Evolutionary conservation across 345 rosid species (phyloP).

Genomic region (Punica granatum): DNA sequence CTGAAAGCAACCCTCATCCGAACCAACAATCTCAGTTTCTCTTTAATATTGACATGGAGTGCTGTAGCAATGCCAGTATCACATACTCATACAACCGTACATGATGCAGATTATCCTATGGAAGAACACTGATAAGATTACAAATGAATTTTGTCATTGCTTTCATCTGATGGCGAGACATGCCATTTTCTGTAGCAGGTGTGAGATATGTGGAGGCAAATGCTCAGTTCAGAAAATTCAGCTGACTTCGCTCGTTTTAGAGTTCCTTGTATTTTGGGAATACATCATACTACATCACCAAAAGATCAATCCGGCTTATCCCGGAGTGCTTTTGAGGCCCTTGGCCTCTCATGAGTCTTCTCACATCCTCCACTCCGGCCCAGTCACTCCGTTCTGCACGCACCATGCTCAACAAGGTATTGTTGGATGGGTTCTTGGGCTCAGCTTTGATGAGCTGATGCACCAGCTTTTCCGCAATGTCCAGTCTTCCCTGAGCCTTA

Average conservation of each 20-base stretch:
- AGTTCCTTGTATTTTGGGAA: background rate
- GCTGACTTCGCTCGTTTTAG: too few relatives aligned
- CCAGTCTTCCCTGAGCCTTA: constrained; percentile 35
- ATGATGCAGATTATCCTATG: background rate
- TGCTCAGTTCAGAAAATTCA: too few relatives aligned
- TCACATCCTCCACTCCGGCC: constrained; percentile 39
- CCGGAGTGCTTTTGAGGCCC: constrained; percentile 34
- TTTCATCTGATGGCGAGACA: background rate
- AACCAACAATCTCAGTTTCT: background rate
- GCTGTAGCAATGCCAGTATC: too few relatives aligned
- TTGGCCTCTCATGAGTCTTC: constrained; percentile 34
- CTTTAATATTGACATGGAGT: background rate
- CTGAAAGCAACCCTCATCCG: background rate
- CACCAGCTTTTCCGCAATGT: constrained; percentile 28
- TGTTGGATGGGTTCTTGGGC: constrained; percentile 43
- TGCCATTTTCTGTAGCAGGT: too few relatives aligned
- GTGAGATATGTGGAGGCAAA: too few relatives aligned
- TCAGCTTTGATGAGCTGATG: constrained; percentile 30
- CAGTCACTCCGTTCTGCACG: constrained; percentile 34
- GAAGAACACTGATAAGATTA: background rate
- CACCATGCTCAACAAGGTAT: constrained; percentile 37
- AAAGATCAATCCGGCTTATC: constrained; percentile 29
- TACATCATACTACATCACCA: background rate
- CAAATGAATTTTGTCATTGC: background rate
- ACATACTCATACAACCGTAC: background rate